These are phyloP conservation scores for Suhomyces bokatorum DNA, from an alignment of 1,139 yeast species.

Conservation along the genomic window DNA sequence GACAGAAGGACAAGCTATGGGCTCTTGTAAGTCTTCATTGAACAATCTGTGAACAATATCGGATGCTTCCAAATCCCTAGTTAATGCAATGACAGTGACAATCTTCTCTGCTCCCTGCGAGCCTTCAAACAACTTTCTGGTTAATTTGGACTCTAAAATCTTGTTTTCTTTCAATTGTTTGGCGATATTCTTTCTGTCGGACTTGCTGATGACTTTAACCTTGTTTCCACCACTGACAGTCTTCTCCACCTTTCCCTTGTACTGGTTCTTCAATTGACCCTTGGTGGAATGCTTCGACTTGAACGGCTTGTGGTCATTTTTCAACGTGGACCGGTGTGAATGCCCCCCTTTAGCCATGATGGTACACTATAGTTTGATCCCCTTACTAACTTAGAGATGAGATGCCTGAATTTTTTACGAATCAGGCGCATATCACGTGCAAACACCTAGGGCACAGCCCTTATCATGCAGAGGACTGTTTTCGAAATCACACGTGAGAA, in stretches of 20 bases:
- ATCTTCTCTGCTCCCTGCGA: slow-evolving; percentile 78
- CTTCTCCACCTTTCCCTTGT: slow-evolving; percentile 88
- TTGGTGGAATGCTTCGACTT: slow-evolving; percentile 92
- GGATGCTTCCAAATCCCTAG: slow-evolving; percentile 64
- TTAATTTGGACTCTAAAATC: slow-evolving; percentile 51
- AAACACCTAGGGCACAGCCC: slow-evolving; percentile 10
- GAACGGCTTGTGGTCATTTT: slow-evolving; percentile 84
- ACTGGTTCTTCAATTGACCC: slow-evolving; percentile 74
- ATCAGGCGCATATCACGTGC: slow-evolving; percentile 11
- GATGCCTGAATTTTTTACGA: slow-evolving; percentile 13
- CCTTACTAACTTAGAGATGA: slow-evolving; percentile 11
- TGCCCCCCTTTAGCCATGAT: slow-evolving; percentile 65
- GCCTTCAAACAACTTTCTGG: slow-evolving; percentile 77
- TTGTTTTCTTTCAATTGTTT: slow-evolving; percentile 78
- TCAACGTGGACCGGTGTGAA: slow-evolving; percentile 79
- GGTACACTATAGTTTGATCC: not conserved
- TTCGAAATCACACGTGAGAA: slow-evolving; percentile 4
- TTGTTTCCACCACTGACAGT: slow-evolving; percentile 34
- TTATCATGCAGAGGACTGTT: not conserved
- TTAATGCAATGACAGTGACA: slow-evolving; percentile 76
- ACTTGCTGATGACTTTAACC: slow-evolving; percentile 53
- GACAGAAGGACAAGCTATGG: slow-evolving; percentile 45
- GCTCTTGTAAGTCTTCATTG: slow-evolving; percentile 25
- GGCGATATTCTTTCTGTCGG: slow-evolving; percentile 76
- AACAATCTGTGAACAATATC: slow-evolving; percentile 58